Base-by-base conservation (phyloP, 1,284 basidiomycete species). In the Takashimella tepidaria region DNA sequence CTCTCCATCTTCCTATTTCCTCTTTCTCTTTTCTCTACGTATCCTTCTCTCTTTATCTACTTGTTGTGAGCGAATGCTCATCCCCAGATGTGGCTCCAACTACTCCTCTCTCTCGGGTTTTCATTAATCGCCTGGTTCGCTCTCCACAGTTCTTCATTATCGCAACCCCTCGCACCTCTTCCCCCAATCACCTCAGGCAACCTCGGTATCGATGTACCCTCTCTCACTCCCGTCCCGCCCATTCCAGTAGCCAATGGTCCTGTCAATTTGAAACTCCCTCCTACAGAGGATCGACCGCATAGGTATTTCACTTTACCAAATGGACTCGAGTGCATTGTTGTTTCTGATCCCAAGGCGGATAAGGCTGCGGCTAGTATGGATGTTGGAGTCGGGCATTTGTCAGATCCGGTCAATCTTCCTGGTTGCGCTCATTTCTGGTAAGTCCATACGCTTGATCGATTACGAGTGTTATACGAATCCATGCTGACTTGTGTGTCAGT, bases 291-390 rank as follows among this genome's bases (percentile, higher is more conserved):
- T 73, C 86, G 89, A 1, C 80, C 80, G 43, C 84, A 96, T 70
- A 81, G 88, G 53, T 77, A 95, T 51, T 88, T 99, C 54, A 82
- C 81, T 47, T 82, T 98, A 3, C 80, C 85, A 8, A 98, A 98
- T 70, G 91, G 89, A 1, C 79, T 99, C 16, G 85, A 92, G 62
- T 91, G 85, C 1, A 84, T 89, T 58, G 76, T 98, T 16, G 82
- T 98, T 20, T 88, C 89, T 57, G 96, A 99, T 72, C 77, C 82
- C 0, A 85, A 85, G 63, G 86, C 92, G 5, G 96, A 99, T 78
- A 97, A 96, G 78, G 88, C 92, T 4, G 90, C 92, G 0, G 96
- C 95, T 0, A 92, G 90, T 65, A 81, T 98, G 74, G 91, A 96
- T 76, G 92, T 98, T 45, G 88, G 88, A 19, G 92, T 98, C 1